Percentiles rank a stretch among this genome's conserved stretches.
These are phyloP conservation scores for Capniomyces stellatus DNA, from an alignment of 371 early-diverging fungal species.

Conservation along the genomic window DNA sequence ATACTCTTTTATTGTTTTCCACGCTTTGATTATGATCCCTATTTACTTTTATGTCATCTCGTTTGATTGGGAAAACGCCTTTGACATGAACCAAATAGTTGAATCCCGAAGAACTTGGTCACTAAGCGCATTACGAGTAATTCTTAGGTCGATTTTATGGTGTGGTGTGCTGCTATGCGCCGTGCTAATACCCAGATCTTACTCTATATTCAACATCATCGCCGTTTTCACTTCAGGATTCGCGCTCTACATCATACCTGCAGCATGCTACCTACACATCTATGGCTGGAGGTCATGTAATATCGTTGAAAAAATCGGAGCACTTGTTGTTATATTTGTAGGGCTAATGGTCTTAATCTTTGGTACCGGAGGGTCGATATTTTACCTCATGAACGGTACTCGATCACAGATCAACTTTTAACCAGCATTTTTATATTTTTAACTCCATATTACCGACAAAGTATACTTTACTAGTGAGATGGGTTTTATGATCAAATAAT, in stretches of 20 bases:
- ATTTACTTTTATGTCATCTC: constrained; percentile 3
- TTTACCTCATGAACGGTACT: not conserved
- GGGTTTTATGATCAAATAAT: no score
- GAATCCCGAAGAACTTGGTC: not conserved
- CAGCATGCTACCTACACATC: not conserved
- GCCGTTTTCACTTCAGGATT: not conserved
- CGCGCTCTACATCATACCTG: constrained; percentile 2
- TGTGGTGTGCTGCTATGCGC: not conserved
- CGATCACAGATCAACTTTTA: no score
- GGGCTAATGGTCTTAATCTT: not conserved
- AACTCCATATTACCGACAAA: no score
- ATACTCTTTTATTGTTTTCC: not conserved
- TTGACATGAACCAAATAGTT: not conserved
- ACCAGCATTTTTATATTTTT: no score
- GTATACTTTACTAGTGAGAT: no score
- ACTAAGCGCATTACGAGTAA: not conserved
- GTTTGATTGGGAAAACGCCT: constrained; percentile 2
- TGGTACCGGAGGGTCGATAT: not conserved
- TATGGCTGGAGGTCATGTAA: constrained; percentile 2
- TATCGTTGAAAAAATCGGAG: constrained; percentile 1
- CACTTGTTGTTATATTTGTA: constrained; percentile 1
- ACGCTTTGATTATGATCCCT: not conserved
- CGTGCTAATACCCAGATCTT: not conserved
- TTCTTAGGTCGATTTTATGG: not conserved
- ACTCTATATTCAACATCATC: not conserved